phyloP scores from a whole-genome alignment of 2,329 filamentous ascomycete species.

The Cladorrhinum sp. region DNA sequence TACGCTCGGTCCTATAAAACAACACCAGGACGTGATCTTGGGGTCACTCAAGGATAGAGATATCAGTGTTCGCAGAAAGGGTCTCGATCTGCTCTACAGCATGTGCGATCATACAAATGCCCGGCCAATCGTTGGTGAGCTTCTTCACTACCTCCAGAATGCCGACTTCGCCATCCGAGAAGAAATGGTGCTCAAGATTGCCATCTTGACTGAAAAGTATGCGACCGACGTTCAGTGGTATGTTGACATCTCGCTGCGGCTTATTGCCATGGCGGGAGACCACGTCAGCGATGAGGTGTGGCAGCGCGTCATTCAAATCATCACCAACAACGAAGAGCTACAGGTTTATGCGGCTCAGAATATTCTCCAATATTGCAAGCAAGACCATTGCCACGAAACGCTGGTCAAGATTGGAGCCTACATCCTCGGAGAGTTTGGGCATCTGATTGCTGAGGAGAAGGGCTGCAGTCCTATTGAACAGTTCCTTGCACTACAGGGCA shows the following conservation, averaged over 20 bases:
- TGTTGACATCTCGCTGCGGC: constrained; percentile 90
- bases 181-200: constrained; percentile 99
- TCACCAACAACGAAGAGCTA: constrained; percentile 97
- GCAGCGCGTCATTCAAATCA: constrained; percentile 98
- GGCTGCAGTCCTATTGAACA: constrained; percentile 97
- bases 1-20: constrained; percentile 94
- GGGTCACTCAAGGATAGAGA: constrained; percentile 92
- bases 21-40: constrained; percentile 94
- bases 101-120: constrained; percentile 99
- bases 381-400: constrained; percentile 92
- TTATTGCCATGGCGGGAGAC: constrained; percentile 95
- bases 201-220: constrained; percentile 97
- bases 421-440: constrained; percentile 92
- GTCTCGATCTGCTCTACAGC: constrained; percentile 94
- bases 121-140: constrained; percentile 86
- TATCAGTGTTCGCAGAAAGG: constrained; percentile 94
- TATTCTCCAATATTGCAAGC: constrained; percentile 86
- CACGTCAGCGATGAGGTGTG: constrained; percentile 99
- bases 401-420: constrained; percentile 97
- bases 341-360: constrained; percentile 96
- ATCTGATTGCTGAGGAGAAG: constrained; percentile 87
- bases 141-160: constrained; percentile 90
- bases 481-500: constrained; percentile 85
- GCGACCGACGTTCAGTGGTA: constrained; percentile 99
- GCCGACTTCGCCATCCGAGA: constrained; percentile 97